Percentiles rank a stretch among this genome's conserved stretches.
phyloP scores from a whole-genome alignment of 2,329 filamentous ascomycete genomes.

The Simplicillium aogashimaense region DNA sequence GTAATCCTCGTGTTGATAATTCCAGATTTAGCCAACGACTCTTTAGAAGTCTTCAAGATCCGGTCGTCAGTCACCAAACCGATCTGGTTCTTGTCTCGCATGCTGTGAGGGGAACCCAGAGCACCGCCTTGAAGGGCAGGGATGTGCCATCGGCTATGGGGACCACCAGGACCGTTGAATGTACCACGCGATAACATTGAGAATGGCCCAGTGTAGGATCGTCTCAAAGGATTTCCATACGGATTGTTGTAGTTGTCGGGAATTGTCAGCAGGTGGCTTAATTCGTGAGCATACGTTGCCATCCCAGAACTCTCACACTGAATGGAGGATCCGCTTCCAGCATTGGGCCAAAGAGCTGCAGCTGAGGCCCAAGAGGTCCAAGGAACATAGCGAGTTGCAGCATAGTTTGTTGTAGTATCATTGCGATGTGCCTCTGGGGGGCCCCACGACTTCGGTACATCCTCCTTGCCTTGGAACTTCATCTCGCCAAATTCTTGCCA shows the following conservation, averaged over 20 bases:
- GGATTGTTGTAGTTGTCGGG: constrained; percentile 48
- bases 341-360: constrained; percentile 42
- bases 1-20: constrained; percentile 34
- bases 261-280: constrained; percentile 40
- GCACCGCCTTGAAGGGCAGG: constrained; percentile 36
- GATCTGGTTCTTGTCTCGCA: constrained; percentile 43
- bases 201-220: constrained; percentile 40
- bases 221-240: constrained; percentile 31
- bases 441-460: constrained; percentile 37
- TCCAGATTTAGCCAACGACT: constrained; percentile 30
- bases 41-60: constrained; percentile 32
- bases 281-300: constrained; percentile 42
- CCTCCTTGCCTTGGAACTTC: constrained; percentile 34
- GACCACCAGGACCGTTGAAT: constrained; percentile 43
- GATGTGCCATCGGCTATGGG: constrained; percentile 42
- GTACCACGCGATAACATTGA: constrained; percentile 41
- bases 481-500: constrained; percentile 50
- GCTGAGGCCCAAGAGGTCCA: constrained; percentile 45
- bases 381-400: constrained; percentile 38
- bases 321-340: constrained; percentile 39
- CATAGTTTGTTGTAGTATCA: constrained; percentile 30
- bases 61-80: constrained; percentile 31
- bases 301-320: constrained; percentile 43
- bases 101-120: constrained; percentile 40
- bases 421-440: constrained; percentile 24